phyloP scores from a whole-genome alignment of 345 rosid genomes.

The Sonneratia caseolaris region DNA sequence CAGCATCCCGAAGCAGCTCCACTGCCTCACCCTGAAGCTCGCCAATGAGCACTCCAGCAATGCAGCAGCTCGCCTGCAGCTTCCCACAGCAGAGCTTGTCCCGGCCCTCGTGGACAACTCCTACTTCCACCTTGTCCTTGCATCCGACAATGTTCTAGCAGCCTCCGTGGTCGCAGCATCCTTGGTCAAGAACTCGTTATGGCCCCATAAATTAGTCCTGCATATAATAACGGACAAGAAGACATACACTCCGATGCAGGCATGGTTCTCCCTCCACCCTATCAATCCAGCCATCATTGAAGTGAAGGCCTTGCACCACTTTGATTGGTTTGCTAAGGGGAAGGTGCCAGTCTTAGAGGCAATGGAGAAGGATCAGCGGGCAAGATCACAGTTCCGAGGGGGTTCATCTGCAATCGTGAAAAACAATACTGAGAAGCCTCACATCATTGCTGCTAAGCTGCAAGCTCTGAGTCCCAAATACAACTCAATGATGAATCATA shows the following conservation, averaged over 20 bases:
- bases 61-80: conserved; percentile 93
- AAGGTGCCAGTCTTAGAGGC: conserved; percentile 94
- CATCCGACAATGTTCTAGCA: conserved; percentile 91
- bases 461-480: conserved; percentile 95
- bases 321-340: conserved; percentile 92
- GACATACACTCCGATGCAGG: conserved; percentile 94
- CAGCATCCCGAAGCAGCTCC: conserved; percentile 92
- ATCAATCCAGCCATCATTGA: conserved; percentile 74
- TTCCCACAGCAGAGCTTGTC: conserved; percentile 68
- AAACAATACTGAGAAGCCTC: conserved; percentile 59
- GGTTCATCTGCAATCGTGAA: conserved; percentile 85
- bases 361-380: conserved; percentile 86
- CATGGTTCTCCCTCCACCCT: conserved; percentile 93
- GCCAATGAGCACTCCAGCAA: conserved; percentile 86
- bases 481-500: conserved; percentile 91
- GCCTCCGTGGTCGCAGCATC: conserved; percentile 82
- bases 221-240: conserved; percentile 90
- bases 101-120: conserved; percentile 77
- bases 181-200: conserved; percentile 51
- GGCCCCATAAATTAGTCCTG: conserved; percentile 56
- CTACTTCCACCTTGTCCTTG: conserved; percentile 74
- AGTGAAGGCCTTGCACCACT: conserved; percentile 95
- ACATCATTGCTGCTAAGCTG: conserved; percentile 71
- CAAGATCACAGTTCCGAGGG: conserved; percentile 84
- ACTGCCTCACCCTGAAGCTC: conserved; percentile 69